Percentiles rank a stretch among this genome's conserved stretches.
Conservation (phyloP, 2,329 filamentous ascomycete species). For the Penicillium sp. region DNA sequence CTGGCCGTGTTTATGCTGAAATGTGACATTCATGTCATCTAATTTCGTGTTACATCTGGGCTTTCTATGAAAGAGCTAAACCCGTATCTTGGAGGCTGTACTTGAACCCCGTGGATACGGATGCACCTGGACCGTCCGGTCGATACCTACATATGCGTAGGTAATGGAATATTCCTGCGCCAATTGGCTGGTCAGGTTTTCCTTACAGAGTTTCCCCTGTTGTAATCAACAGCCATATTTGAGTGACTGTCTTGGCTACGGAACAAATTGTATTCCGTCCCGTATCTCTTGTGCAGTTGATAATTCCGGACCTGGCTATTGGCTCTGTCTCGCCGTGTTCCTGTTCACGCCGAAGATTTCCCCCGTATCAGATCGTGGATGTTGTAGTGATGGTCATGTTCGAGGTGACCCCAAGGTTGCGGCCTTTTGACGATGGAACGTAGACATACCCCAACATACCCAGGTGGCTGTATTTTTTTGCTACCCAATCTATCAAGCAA, state of each 20-base stretch:
- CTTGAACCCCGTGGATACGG: conserved; percentile 9
- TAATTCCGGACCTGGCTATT: conserved; percentile 7
- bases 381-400: neutral
- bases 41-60: neutral
- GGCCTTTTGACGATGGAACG: neutral
- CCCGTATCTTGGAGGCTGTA: neutral
- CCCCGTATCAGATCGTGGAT: conserved; percentile 21
- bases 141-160: neutral
- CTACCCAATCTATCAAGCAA: neutral
- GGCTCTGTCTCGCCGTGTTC: conserved; percentile 4
- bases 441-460: neutral
- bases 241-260: neutral
- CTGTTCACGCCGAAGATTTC: conserved; percentile 12
- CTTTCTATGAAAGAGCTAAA: neutral
- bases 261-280: neutral
- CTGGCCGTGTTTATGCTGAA: neutral
- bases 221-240: neutral
- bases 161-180: neutral
- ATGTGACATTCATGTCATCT: conserved; percentile 1
- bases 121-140: neutral
- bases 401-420: neutral
- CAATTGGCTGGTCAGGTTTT: neutral
- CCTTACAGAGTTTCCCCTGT: neutral
- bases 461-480: neutral
- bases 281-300: neutral